phyloP scores from a whole-genome alignment of 495 filamentous ascomycete genomes.

The Neurospora africana region DNA sequence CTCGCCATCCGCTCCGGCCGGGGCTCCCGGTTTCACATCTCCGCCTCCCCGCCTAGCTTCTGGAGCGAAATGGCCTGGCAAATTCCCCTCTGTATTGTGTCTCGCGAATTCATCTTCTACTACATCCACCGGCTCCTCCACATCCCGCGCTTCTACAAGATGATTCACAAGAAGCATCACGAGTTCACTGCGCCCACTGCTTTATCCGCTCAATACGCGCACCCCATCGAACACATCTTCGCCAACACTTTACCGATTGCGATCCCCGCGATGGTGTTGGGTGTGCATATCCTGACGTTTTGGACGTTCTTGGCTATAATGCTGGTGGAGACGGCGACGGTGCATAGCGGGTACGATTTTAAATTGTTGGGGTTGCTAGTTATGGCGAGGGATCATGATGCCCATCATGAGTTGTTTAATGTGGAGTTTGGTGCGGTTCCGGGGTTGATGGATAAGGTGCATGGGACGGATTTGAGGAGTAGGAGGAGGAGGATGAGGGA shows the following conservation, averaged over 20 bases:
- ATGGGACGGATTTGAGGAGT: conserved; percentile 27
- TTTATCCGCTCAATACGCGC: conserved; percentile 47
- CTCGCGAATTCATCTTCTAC: conserved; percentile 47
- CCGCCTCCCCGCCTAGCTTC: conserved; percentile 19
- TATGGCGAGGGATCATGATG: conserved; percentile 41
- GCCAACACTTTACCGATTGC: conserved; percentile 45
- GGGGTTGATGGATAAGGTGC: conserved; percentile 31
- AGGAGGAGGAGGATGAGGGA: conserved; percentile 9
- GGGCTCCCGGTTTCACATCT: conserved; percentile 28
- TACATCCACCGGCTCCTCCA: conserved; percentile 47
- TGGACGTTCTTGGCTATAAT: conserved; percentile 38
- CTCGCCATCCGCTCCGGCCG: conserved; percentile 5
- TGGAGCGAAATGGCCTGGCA: conserved; percentile 27
- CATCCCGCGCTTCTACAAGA: conserved; percentile 34
- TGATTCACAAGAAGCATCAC: conserved; percentile 49
- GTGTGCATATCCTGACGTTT: conserved; percentile 40
- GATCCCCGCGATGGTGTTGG: conserved; percentile 38
- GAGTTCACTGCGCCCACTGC: conserved; percentile 49
- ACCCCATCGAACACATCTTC: conserved; percentile 47
- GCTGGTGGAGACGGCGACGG: conserved; percentile 39
- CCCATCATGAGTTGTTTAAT: conserved; percentile 37
- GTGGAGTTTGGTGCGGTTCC: conserved; percentile 29
- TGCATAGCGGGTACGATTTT: conserved; percentile 49
- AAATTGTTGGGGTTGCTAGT: conserved; percentile 6
- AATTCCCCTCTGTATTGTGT: conserved; percentile 33